Conservation (phyloP, 2,329 filamentous ascomycete genomes). For the Microsporum canis region DNA sequence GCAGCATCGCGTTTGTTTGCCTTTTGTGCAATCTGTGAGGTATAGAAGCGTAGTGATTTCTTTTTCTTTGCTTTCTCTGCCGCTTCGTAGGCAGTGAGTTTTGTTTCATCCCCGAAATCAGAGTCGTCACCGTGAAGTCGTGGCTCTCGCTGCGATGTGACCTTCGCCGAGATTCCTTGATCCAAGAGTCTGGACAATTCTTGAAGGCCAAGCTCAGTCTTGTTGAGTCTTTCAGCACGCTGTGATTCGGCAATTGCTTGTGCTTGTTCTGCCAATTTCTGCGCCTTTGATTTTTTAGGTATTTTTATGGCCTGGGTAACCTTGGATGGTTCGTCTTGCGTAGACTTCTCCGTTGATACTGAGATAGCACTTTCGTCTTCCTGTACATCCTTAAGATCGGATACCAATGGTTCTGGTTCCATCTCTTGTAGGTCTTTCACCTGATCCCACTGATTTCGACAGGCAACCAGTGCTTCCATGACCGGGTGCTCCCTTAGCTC, state of each 20-base stretch:
- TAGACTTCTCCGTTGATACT: neutral
- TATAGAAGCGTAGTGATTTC: slow-evolving; percentile 94
- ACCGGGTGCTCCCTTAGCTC: slow-evolving; percentile 81
- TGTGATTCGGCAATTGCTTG: slow-evolving; percentile 44
- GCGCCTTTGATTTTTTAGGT: slow-evolving; percentile 36
- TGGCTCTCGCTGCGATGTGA: slow-evolving; percentile 29
- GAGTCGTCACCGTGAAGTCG: slow-evolving; percentile 48
- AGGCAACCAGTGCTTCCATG: slow-evolving; percentile 73
- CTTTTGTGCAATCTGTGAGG: slow-evolving; percentile 92
- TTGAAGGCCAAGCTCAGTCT: slow-evolving; percentile 59
- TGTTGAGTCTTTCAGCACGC: slow-evolving; percentile 42
- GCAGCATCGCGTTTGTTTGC: slow-evolving; percentile 62
- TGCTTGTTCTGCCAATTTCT: slow-evolving; percentile 42
- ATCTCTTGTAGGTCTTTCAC: slow-evolving; percentile 29
- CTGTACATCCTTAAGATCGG: slow-evolving; percentile 6
- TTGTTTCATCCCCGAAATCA: slow-evolving; percentile 86
- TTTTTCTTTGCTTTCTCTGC: slow-evolving; percentile 82
- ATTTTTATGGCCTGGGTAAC: slow-evolving; percentile 25
- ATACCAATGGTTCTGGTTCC: slow-evolving; percentile 8
- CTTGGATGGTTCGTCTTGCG: slow-evolving; percentile 17
- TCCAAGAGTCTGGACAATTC: slow-evolving; percentile 53
- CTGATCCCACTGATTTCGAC: slow-evolving; percentile 66
- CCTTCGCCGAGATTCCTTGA: slow-evolving; percentile 38
- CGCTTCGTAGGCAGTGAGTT: slow-evolving; percentile 63
- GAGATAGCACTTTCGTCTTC: neutral